Evolutionary conservation across 805 yeast species (phyloP).

Genomic region (Ogataea salicorniae): DNA sequence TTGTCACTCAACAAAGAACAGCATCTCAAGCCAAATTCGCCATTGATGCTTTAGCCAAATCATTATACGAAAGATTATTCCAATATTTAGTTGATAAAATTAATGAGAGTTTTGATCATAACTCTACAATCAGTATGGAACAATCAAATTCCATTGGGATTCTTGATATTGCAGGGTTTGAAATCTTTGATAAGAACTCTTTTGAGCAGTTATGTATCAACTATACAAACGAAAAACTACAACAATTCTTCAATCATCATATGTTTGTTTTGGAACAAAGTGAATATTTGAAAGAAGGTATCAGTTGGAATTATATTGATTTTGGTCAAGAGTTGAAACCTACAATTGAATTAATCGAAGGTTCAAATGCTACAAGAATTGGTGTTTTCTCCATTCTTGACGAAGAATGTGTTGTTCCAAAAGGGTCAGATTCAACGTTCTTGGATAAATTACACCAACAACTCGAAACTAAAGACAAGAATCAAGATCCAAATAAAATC

Average conservation of each 20-base stretch:
- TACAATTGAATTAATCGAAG: slow-evolving; percentile 88
- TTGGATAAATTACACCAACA: slow-evolving; percentile 68
- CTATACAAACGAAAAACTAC: slow-evolving; percentile 55
- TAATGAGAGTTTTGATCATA: slow-evolving; percentile 51
- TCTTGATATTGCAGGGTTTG: slow-evolving; percentile 59
- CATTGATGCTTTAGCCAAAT: slow-evolving; percentile 82
- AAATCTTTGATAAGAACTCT: slow-evolving; percentile 51
- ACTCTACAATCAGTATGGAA: slow-evolving; percentile 21
- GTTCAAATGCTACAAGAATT: slow-evolving; percentile 46
- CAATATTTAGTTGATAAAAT: slow-evolving; percentile 70
- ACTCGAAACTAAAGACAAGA: slow-evolving; percentile 45
- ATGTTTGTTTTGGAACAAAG: slow-evolving; percentile 57
- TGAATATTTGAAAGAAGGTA: slow-evolving; percentile 53
- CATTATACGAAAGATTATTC: slow-evolving; percentile 80
- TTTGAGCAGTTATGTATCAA: slow-evolving; percentile 59
- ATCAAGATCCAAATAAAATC: slow-evolving; percentile 19
- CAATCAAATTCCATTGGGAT: slow-evolving; percentile 46
- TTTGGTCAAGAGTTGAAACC: slow-evolving; percentile 94
- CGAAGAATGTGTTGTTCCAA: slow-evolving; percentile 94
- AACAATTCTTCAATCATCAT: slow-evolving; percentile 59
- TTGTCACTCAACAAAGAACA: slow-evolving; percentile 71
- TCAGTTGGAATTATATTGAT: slow-evolving; percentile 73
- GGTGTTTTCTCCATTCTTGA: slow-evolving; percentile 84
- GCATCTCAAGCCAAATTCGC: slow-evolving; percentile 76
- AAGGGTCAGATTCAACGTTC: slow-evolving; percentile 77